A percentile compares a stretch with the other conserved stretches of the same genome.
phyloP scores from a whole-genome alignment of 257 asterid species.

The Rauvolfia tetraphylla region DNA sequence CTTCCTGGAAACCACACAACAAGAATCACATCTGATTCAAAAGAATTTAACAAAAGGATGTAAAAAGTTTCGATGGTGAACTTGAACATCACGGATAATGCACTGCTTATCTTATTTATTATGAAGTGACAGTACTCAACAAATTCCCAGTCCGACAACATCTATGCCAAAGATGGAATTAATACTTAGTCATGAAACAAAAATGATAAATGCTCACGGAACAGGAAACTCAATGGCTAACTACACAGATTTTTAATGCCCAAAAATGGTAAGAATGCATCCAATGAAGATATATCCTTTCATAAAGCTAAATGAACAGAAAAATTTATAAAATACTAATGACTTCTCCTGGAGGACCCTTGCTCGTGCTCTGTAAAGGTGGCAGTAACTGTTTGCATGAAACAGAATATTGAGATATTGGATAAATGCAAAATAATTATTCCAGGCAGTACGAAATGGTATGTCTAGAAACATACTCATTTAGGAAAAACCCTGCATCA shows the following conservation, averaged over 20 bases:
- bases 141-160: neutral
- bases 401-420: too few relatives aligned
- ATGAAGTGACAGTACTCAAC: neutral
- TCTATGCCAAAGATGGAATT: neutral
- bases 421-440: neutral
- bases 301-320: neutral
- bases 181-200: neutral
- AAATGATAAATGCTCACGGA: neutral
- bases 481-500: constrained; percentile 87
- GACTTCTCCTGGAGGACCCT: neutral
- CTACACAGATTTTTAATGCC: neutral
- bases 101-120: neutral
- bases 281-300: neutral
- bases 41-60: neutral
- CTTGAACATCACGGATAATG: neutral
- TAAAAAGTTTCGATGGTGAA: neutral
- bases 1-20: constrained; percentile 51
- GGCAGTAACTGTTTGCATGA: too few relatives aligned
- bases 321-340: neutral
- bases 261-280: neutral
- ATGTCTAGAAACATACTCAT: constrained; percentile 63
- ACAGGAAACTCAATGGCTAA: neutral
- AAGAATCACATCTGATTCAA: constrained; percentile 6
- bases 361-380: neutral
- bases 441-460: neutral